Percentiles rank a stretch among this genome's conserved stretches.
These are phyloP conservation scores for Aspergillus sp. DNA, from an alignment of 2,329 filamentous ascomycete genomes.

Conservation along the genomic window DNA sequence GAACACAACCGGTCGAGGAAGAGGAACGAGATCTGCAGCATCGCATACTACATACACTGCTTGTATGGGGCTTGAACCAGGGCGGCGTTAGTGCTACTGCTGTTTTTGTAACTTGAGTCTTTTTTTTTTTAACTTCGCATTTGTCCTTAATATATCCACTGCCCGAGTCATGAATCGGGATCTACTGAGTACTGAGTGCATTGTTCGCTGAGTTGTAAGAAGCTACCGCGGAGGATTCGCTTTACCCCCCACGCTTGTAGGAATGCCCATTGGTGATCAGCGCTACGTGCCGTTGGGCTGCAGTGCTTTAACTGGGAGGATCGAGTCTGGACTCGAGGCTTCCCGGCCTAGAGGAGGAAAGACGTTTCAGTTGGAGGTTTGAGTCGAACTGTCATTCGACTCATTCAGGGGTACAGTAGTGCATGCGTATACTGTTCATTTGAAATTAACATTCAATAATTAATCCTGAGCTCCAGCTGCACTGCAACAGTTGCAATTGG, in stretches of 20 bases:
- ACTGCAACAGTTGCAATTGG: too few species aligned
- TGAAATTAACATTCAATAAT: too few species aligned
- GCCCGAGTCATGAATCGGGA: background rate
- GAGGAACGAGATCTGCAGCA: background rate
- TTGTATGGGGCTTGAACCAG: constrained; percentile 2
- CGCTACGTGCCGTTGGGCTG: background rate
- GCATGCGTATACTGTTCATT: too few species aligned
- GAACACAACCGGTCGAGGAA: background rate
- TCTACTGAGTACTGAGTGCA: background rate
- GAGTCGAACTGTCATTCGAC: background rate
- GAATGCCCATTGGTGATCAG: background rate
- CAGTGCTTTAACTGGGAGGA: background rate
- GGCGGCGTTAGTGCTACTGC: constrained; percentile 9
- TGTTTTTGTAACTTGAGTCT: background rate
- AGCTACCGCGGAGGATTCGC: background rate
- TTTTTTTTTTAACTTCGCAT: background rate
- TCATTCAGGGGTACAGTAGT: background rate
- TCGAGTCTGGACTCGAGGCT: background rate
- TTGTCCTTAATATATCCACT: constrained; percentile 3
- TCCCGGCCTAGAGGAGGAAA: background rate
- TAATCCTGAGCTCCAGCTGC: too few species aligned
- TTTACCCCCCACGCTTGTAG: background rate
- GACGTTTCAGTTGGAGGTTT: background rate
- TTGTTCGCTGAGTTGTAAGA: background rate
- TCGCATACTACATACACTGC: background rate